phyloP scores from a whole-genome alignment of 495 filamentous ascomycete genomes.

The Xylaria acuta region DNA sequence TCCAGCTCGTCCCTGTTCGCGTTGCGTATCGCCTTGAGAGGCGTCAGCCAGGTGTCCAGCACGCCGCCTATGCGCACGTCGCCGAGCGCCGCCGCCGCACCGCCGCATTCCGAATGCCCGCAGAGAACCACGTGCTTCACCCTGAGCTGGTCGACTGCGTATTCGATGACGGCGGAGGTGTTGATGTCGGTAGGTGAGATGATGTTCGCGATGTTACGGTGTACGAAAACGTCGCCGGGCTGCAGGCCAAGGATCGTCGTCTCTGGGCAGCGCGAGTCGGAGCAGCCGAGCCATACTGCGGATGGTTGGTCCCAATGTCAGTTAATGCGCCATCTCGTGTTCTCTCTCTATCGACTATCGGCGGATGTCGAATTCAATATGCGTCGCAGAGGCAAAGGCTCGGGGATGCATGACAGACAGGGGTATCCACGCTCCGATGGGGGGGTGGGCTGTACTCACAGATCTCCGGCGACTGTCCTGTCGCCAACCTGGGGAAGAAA shows the following conservation, averaged over 20 bases:
- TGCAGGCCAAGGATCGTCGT: slow-evolving; percentile 80
- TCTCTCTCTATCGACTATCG: background rate
- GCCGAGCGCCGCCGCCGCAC: slow-evolving; percentile 71
- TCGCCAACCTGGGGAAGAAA: slow-evolving; percentile 72
- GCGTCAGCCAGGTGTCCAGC: slow-evolving; percentile 83
- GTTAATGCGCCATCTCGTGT: background rate
- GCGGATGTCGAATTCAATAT: background rate
- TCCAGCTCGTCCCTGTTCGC: slow-evolving; percentile 62
- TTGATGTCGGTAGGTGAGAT: slow-evolving; percentile 78
- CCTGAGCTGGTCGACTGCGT: slow-evolving; percentile 73
- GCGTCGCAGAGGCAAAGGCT: background rate
- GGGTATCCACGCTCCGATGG: background rate
- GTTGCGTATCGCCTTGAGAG: slow-evolving; percentile 66
- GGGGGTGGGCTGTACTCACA: slow-evolving; percentile 48
- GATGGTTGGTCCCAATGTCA: background rate
- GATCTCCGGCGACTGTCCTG: slow-evolving; percentile 75
- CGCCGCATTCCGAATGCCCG: slow-evolving; percentile 84
- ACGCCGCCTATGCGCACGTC: slow-evolving; percentile 72
- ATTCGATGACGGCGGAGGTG: slow-evolving; percentile 81
- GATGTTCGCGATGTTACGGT: slow-evolving; percentile 95
- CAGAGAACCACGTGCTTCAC: slow-evolving; percentile 86
- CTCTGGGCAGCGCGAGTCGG: slow-evolving; percentile 87
- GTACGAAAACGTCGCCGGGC: slow-evolving; percentile 90
- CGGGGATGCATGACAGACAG: background rate
- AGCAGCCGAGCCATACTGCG: slow-evolving; percentile 87